A percentile compares a stretch with the other conserved stretches of the same genome.
Evolutionary conservation across 1,284 basidiomycete species (phyloP).

Genomic region (Sphaerobolus stellatus): DNA sequence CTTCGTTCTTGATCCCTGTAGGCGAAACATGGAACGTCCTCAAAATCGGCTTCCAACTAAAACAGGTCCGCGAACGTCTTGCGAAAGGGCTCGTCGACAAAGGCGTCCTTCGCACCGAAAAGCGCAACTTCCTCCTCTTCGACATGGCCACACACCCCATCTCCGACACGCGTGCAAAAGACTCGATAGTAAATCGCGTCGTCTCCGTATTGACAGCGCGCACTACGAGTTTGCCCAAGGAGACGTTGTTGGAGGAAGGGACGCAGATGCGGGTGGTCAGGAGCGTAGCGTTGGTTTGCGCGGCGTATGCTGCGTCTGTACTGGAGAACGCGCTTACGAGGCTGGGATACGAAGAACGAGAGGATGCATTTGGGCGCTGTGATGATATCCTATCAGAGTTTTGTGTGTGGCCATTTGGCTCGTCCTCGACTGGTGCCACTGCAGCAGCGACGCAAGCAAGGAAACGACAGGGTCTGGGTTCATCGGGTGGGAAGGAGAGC

Average conservation of each 20-base stretch:
- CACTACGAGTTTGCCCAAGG: conserved; percentile 75
- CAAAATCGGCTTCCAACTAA: conserved; percentile 97
- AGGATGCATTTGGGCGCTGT: conserved; percentile 86
- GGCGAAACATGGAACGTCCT: conserved; percentile 99
- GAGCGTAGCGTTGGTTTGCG: conserved; percentile 83
- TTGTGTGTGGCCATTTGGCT: conserved; percentile 85
- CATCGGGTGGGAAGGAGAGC: conserved; percentile 62
- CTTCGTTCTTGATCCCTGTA: conserved; percentile 31
- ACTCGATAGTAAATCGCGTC: conserved; percentile 74
- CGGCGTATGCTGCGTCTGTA: conserved; percentile 91
- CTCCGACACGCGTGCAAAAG: conserved; percentile 87
- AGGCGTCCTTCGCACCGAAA: conserved; percentile 94
- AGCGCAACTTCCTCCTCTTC: conserved; percentile 95
- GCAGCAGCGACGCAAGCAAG: conserved; percentile 26
- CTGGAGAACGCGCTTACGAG: conserved; percentile 89
- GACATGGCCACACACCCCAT: conserved; percentile 98
- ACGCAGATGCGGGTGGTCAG: conserved; percentile 77
- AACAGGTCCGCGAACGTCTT: conserved; percentile 93
- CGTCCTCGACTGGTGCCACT: conserved; percentile 28
- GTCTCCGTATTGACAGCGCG: conserved; percentile 78
- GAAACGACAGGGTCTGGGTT: conserved; percentile 48
- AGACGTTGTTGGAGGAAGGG: conserved; percentile 73
- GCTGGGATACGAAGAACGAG: conserved; percentile 86
- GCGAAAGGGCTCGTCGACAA: conserved; percentile 98
- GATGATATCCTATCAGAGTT: conserved; percentile 93